These are phyloP conservation scores for Botrytis byssoidea DNA, from an alignment of 2,329 filamentous ascomycete genomes.

Conservation along the genomic window DNA sequence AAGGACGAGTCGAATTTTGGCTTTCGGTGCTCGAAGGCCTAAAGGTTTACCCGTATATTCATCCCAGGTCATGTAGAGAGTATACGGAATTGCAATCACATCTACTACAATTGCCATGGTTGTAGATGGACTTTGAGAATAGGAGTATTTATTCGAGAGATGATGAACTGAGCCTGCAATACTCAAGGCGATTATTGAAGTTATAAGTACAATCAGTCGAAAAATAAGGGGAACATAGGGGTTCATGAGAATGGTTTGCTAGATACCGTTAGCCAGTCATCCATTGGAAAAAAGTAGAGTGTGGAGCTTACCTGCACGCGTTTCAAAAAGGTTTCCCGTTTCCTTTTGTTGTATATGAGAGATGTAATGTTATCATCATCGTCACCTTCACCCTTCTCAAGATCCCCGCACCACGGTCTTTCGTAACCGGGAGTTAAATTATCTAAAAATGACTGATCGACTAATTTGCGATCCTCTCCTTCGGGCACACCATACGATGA, in stretches of 20 bases:
- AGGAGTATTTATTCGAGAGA: conserved; percentile 42
- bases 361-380: conserved; percentile 35
- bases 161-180: conserved; percentile 74
- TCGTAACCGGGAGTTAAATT: conserved; percentile 39
- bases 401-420: conserved; percentile 39
- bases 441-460: conserved; percentile 34
- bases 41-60: conserved; percentile 94
- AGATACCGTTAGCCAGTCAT: conserved; percentile 20
- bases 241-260: conserved; percentile 39
- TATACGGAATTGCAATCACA: conserved; percentile 83
- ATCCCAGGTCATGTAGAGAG: conserved; percentile 91
- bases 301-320: conserved; percentile 33
- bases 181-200: conserved; percentile 77
- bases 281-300: not conserved
- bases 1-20: conserved; percentile 86
- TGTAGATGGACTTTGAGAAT: conserved; percentile 69
- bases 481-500: conserved; percentile 36
- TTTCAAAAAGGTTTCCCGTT: conserved; percentile 30
- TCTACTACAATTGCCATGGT: conserved; percentile 89
- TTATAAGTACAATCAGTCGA: conserved; percentile 77
- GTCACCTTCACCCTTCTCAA: conserved; percentile 30
- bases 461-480: conserved; percentile 33
- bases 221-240: conserved; percentile 81
- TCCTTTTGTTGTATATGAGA: conserved; percentile 35
- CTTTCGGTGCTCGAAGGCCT: conserved; percentile 76